These are phyloP conservation scores for Fraxinus anomala DNA, from an alignment of 257 asterid species.

Conservation along the genomic window DNA sequence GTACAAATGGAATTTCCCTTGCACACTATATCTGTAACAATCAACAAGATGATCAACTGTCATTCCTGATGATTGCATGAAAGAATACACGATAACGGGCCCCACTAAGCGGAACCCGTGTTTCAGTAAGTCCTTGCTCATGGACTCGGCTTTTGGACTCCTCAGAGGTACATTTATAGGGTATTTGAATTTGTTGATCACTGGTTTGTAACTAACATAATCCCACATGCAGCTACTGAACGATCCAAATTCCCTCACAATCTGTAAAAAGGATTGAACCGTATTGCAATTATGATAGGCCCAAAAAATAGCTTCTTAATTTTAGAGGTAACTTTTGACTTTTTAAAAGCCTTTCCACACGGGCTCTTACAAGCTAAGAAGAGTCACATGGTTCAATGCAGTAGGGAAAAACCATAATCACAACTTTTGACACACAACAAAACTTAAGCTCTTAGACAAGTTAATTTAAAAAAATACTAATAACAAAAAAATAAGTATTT, in stretches of 20 bases:
- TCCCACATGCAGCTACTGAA: slow-evolving; percentile 89
- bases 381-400: not conserved
- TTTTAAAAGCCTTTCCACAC: too few species aligned
- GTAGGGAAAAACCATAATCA: not conserved
- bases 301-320: too few species aligned
- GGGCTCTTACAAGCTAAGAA: not conserved
- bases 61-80: slow-evolving; percentile 91
- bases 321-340: too few species aligned
- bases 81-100: slow-evolving; percentile 82
- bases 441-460: not conserved
- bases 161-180: slow-evolving; percentile 82
- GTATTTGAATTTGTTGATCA: slow-evolving; percentile 63
- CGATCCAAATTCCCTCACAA: slow-evolving; percentile 74
- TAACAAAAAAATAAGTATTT: not conserved
- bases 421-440: not conserved
- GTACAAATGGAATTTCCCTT: too few species aligned
- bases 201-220: slow-evolving; percentile 70
- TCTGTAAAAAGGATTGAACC: slow-evolving; percentile 32
- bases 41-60: slow-evolving; percentile 80
- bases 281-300: not conserved
- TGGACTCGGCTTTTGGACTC: slow-evolving; percentile 79
- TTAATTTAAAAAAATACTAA: not conserved
- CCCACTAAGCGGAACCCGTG: slow-evolving; percentile 88
- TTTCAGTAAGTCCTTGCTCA: slow-evolving; percentile 77
- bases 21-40: slow-evolving; percentile 55